Base-by-base conservation (phyloP, 805 yeast species). In the Candida caryicola region DNA sequence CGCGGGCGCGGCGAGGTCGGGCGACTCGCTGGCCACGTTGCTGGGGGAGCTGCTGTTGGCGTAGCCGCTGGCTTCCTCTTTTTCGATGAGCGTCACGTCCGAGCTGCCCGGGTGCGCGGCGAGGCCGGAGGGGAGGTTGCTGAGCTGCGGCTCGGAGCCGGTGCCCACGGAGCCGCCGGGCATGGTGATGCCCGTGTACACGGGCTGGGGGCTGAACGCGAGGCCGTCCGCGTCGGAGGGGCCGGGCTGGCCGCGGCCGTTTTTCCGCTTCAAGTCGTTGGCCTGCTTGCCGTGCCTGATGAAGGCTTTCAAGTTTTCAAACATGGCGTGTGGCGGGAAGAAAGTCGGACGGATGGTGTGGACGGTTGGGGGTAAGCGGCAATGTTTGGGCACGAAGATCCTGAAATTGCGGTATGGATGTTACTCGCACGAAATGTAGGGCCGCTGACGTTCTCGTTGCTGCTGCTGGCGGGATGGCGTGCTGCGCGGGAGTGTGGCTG, bases 251-350 rank as follows among this genome's bases (percentile, higher is more conserved):
- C 12, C 33, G 6, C 34, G 33, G 4, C 17, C n/a, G 21, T 13
- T 17, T 29, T 43, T 46, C 34, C 42, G 41, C 29, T 45, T 52
- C 33, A 45, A 21, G 21, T 67, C 66, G 49, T 65, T 65, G 45
- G 82, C 83, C 51, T 77, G 79, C 46, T 76, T 77, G 17, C 84
- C 84, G 47, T 79, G 84, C 46, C 84, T 73, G 34, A 78, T 78
- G 52, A 78, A 76, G 48, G 80, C 79, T 50, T 74, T 74, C 45
- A 78, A 62, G 50, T 79, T 78, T 57, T 74, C 49, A 40, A 57
- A 55, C 62, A 57, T 57, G 28, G 39, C 13, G 25, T n/a, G n/a
- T n/a, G 25, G 25, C 7, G 25, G 25, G 10, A 21, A 10, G 9
- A 21, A 10, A 21, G 9, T 21, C 10, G 25, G 10, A 21, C 25